Evolutionary conservation across 331 rosid genomes (phyloP), one percentile per base, ranked within the genome.

Genomic region (Ulmus americana): DNA sequence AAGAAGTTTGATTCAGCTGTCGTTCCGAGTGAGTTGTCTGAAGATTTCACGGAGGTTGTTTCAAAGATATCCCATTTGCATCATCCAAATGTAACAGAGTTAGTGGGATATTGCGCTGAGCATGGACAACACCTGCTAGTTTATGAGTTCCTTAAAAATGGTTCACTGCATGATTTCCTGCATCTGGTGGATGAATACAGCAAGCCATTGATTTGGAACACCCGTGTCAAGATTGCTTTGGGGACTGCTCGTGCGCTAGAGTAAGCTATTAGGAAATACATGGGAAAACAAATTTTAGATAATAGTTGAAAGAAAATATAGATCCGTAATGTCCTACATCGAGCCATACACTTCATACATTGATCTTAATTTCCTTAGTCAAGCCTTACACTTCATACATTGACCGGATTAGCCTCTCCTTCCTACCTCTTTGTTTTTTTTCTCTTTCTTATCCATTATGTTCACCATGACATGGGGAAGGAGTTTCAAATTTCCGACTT

Each of bases 171-270:
- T 35, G 95, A 94, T 53, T 88, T 83, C 74, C 85, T 94, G 68
- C 98, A 94, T 76, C 81, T 94, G 50, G 71, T 87, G 55, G 94
- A 90, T 62, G 95, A 89, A 28, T 77, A 78, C 68, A 83, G 76
- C 70, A 84, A 82, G 77, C 95, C 95, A 7, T 72, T 94, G 80
- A 85, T 85, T 68, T 94, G 91, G 98, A 94, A 85, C 75, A 58
- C 90, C 51, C 88, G 98, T 49, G 89, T 94, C 69, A 90, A 94
- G 83, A 81, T 94, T 81, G 95, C 98, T 72, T 80, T 87, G 81
- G 98, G 95, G 44, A 84, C 89, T 55, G 98, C 95, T 58, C 87
- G 90, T 16, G 98, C 95, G 46, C 64, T 94, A 64, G 98, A 94
- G 98, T 94, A 82, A 85, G 98, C 79, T 68, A 16, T 11, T 40